These are phyloP conservation scores for Hanseniaspora lindneri DNA, from an alignment of 805 yeast species.

Conservation along the genomic window DNA sequence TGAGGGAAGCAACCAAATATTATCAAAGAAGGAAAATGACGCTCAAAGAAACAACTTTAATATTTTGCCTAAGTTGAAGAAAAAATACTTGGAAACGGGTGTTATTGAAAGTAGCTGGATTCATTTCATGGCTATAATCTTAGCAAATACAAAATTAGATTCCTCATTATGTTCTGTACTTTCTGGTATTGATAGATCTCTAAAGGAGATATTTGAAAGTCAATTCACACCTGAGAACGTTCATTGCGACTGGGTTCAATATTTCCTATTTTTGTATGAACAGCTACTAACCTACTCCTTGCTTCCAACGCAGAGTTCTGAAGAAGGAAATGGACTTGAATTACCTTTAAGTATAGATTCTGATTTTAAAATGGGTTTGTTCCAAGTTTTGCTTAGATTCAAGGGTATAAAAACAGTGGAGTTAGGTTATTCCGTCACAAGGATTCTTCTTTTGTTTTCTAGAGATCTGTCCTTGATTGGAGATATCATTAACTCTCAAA, in stretches of 20 bases:
- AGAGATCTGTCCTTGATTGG: constrained; percentile 33
- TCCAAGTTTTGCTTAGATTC: constrained; percentile 35
- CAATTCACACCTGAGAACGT: constrained; percentile 31
- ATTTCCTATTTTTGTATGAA: constrained; percentile 45
- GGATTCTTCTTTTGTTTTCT: constrained; percentile 44
- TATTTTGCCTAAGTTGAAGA: background rate
- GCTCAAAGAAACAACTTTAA: background rate
- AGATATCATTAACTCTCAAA: constrained; percentile 36
- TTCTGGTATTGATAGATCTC: background rate
- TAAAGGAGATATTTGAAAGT: constrained; percentile 25
- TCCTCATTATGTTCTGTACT: background rate
- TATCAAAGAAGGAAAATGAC: background rate
- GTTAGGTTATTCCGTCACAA: constrained; percentile 43
- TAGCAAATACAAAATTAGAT: background rate
- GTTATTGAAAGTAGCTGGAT: background rate
- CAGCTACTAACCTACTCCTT: constrained; percentile 41
- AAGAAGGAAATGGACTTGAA: constrained; percentile 18
- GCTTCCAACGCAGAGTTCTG: constrained; percentile 35
- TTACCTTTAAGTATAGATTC: constrained; percentile 15
- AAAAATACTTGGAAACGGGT: background rate
- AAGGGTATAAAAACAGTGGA: constrained; percentile 34
- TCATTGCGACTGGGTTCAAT: constrained; percentile 47
- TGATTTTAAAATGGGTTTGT: constrained; percentile 25
- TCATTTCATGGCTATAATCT: background rate
- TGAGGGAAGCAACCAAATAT: background rate